Evolutionary conservation across 805 yeast species (phyloP), one percentile per base, ranked within the genome.

Genomic region (Diddensiella transvaalensis): DNA sequence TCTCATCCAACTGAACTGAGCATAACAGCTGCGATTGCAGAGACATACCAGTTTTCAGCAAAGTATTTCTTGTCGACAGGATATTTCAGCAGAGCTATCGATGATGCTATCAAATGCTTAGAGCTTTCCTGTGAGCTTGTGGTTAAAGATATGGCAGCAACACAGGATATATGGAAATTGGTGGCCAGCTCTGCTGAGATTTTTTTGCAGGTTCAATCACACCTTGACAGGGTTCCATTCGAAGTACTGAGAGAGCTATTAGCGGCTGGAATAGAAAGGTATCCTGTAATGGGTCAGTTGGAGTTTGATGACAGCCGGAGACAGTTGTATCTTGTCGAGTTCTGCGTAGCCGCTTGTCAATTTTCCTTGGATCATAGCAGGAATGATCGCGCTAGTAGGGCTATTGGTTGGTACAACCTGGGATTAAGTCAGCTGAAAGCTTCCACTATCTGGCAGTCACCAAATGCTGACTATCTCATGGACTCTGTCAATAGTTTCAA

Each of bases 151-250:
- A 50, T 2, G 40, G 60, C 2, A 73, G 46, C 33, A 15, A 51
- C 85, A 0, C 79, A 75, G 37, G 75, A 73, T 44, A 60, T 85
- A 37, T 89, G 96, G 97, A 76, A 79, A 51, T 66, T 76, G 0
- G 66, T 85, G 15, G 76, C 80, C 18, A 85, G 80, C 48, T 72
- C 83, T 11, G 62, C 86, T 40, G 70, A 73, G 22, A 53, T 85
- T 1, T 77, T 79, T 46, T 60, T 83, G 40, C 59, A 64, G 3
- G 75, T 86, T 1, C 85, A 83, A 55, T 78, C 81, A 0, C 73
- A 76, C 54, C 53, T 77, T 4, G 68, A 68, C 1, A 52, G 65
- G 11, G 67, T 85, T 35, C 90, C 95, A 2, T 59, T 73, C 29
- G 70, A 71, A 13, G 37, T 56, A 1, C 41, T 61, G 3, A 22